Base-by-base conservation (phyloP, 2,329 filamentous ascomycete genomes). In the Fusarium marasasianum region DNA sequence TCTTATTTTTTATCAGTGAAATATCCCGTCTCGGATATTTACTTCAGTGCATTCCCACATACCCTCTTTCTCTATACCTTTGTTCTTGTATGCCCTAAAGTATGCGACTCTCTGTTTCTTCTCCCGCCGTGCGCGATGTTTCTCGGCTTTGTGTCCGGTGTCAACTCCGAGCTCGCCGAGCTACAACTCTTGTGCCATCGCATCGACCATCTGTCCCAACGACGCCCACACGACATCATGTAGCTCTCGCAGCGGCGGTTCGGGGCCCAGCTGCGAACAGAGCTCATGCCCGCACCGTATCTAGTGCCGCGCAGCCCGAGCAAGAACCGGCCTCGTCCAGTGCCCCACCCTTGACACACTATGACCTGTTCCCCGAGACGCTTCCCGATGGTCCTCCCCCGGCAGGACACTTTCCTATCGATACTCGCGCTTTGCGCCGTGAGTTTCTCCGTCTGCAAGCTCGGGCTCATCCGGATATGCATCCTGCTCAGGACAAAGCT, bases 391-490 rank as follows among this genome's bases (percentile, higher is more conserved):
- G 96, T 5, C 93, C 94, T 2, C 96, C 96, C 0, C 96, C 96
- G 0, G 62, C 80, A 0, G 92, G 95, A 1, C 87, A 91, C 66
- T 99, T 98, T 87, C 83, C 86, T 20, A 90, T 98, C 79, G 88
- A 97, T 81, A 81, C 89, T 18, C 86, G 88, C 65, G 86, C 89
- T 22, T 89, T 98, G 26, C 93, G 94, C 56, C 89, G 90, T 74
- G 96, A 99, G 81, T 98, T 97, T 84, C 90, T 98, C 20, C 89
- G 90, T 69, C 89, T 98, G 2, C 96, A 99, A 84, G 89, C 91
- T 24, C 87, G 88, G 48, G 89, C 92, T 17, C 94, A 96, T 82
- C 94, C 94, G 2, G 94, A 96, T 81, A 86, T 92, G 69, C 86
- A 88, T 80, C 85, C 89, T 76, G 73, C 87, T 75, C 45, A 86